phyloP scores from a whole-genome alignment of 2,329 filamentous ascomycete species.

The Colletotrichum simmondsii region DNA sequence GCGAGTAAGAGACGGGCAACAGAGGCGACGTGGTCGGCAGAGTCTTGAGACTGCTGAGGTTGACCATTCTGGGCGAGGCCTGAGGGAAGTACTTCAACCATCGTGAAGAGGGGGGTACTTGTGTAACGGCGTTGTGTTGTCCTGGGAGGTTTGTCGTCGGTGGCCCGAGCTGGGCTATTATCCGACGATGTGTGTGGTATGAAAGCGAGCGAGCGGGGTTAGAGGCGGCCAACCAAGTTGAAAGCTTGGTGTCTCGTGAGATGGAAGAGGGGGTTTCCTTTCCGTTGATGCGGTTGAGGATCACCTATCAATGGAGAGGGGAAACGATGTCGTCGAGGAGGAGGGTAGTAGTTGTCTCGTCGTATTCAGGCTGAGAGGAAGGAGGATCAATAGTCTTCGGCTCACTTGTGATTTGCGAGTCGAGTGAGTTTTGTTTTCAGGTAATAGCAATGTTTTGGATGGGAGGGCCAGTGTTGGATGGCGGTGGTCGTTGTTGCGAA shows the following conservation, averaged over 20 bases:
- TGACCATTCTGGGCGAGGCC: slow-evolving; percentile 34
- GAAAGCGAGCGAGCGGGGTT: slow-evolving; percentile 10
- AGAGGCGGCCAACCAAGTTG: slow-evolving; percentile 6
- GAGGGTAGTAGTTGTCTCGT: background rate
- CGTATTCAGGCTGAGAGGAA: slow-evolving; percentile 1
- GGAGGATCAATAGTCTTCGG: background rate
- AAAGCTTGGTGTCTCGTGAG: slow-evolving; percentile 6
- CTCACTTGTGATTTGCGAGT: background rate
- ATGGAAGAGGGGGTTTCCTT: background rate
- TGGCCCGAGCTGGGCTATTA: slow-evolving; percentile 15
- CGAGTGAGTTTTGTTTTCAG: slow-evolving; percentile 11
- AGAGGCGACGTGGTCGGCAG: slow-evolving; percentile 31
- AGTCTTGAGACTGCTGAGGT: slow-evolving; percentile 29
- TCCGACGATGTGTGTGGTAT: slow-evolving; percentile 13
- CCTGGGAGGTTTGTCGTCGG: background rate
- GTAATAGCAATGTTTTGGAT: slow-evolving; percentile 17
- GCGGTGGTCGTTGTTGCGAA: slow-evolving; percentile 2
- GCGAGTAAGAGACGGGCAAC: slow-evolving; percentile 35
- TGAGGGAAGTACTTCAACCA: slow-evolving; percentile 46
- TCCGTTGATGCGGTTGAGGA: background rate
- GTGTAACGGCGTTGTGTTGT: background rate
- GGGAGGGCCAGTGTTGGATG: slow-evolving; percentile 41
- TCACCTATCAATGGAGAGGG: slow-evolving; percentile 6
- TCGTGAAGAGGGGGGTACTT: slow-evolving; percentile 34
- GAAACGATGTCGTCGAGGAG: background rate